These are phyloP conservation scores for Clonostachys rosea DNA, from an alignment of 2,329 filamentous ascomycete species.

Conservation along the genomic window DNA sequence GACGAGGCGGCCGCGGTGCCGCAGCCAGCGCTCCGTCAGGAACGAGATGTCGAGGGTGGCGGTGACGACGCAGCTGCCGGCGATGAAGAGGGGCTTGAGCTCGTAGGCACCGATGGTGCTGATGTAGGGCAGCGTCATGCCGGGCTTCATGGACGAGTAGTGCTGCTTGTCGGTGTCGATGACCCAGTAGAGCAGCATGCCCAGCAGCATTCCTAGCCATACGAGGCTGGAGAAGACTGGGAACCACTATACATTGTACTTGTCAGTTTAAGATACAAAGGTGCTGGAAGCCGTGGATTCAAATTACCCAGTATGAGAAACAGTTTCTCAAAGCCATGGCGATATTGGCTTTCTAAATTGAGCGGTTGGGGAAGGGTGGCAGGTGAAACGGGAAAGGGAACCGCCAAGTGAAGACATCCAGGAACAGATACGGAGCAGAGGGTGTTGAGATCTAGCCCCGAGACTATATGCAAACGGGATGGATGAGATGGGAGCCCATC, in stretches of 20 bases:
- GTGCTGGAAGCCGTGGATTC: not conserved
- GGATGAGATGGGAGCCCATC: too few species aligned
- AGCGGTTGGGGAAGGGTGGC: too few species aligned
- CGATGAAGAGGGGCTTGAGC: constrained; percentile 75
- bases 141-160: constrained; percentile 55
- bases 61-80: constrained; percentile 66
- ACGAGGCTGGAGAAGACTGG: constrained; percentile 63
- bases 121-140: constrained; percentile 66
- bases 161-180: constrained; percentile 44
- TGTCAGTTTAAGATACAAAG: not conserved
- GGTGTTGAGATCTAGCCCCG: too few species aligned
- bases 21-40: constrained; percentile 75
- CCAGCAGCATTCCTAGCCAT: constrained; percentile 65
- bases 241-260: constrained; percentile 42
- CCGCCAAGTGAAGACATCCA: too few species aligned
- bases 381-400: too few species aligned
- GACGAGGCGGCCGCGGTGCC: constrained; percentile 74
- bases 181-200: constrained; percentile 67
- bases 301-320: constrained; percentile 33
- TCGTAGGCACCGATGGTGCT: constrained; percentile 57
- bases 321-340: constrained; percentile 21
- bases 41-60: constrained; percentile 80
- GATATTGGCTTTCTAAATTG: not conserved
- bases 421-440: too few species aligned
- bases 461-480: too few species aligned